Conservation (phyloP, 2,329 filamentous ascomycete genomes). For the Colletotrichum truncatum region DNA sequence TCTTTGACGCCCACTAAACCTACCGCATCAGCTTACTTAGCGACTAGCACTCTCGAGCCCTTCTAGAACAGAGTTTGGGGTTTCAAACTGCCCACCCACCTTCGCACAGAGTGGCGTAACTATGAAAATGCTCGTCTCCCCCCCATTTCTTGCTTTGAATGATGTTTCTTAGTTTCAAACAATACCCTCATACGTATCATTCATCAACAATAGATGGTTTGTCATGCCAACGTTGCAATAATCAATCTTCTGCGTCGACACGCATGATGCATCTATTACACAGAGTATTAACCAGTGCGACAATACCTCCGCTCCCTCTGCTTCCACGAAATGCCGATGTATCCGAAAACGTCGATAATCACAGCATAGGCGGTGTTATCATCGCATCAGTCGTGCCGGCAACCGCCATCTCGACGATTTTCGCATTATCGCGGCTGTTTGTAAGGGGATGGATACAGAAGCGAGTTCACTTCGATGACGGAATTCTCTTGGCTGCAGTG, state of each 20-base stretch:
- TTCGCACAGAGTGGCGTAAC: background rate
- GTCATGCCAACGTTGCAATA: background rate
- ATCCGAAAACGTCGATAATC: background rate
- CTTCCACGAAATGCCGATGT: background rate
- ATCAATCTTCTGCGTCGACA: background rate
- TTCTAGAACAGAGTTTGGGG: slow-evolving; percentile 12
- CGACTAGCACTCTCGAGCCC: background rate
- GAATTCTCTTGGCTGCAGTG: slow-evolving; percentile 10
- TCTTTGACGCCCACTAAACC: background rate
- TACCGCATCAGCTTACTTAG: background rate
- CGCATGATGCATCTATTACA: slow-evolving; percentile 17
- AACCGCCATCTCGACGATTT: slow-evolving; percentile 16
- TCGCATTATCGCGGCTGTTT: slow-evolving; percentile 9
- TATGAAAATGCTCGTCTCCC: background rate
- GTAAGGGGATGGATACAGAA: slow-evolving; percentile 20
- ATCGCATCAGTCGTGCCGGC: slow-evolving; percentile 8
- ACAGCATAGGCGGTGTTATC: slow-evolving; percentile 9
- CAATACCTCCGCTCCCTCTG: slow-evolving; percentile 6
- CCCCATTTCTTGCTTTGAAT: background rate
- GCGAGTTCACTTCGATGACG: slow-evolving; percentile 18
- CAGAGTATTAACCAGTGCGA: slow-evolving; percentile 4
- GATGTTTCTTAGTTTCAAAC: background rate
- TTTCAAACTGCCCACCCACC: background rate
- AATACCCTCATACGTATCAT: background rate
- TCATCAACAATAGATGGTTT: background rate